Evolutionary conservation across 1,139 yeast genomes (phyloP).

Genomic region (Pneumocystis oryctolagi): DNA sequence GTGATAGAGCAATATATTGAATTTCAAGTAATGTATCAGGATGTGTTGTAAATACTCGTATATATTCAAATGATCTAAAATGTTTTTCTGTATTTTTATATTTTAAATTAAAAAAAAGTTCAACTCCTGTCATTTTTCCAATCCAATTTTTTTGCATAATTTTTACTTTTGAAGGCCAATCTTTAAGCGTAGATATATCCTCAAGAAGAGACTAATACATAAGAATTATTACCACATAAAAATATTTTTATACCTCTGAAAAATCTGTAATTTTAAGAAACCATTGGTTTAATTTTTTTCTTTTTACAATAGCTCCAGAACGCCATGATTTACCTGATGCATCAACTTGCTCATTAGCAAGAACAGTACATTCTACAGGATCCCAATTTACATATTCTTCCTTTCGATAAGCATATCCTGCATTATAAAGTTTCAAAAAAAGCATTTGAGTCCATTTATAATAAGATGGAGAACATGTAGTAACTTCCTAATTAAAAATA

Average conservation of each 20-base stretch:
- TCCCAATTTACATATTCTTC: constrained; percentile 94
- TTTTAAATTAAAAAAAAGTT: constrained; percentile 32
- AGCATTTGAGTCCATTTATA: constrained; percentile 86
- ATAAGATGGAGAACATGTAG: constrained; percentile 79
- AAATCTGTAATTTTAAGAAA: constrained; percentile 74
- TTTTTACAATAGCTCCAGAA: constrained; percentile 88
- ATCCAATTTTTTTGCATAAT: constrained; percentile 91
- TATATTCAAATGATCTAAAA: constrained; percentile 16
- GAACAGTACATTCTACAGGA: constrained; percentile 82
- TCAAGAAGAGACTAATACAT: constrained; percentile 28
- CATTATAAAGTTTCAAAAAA: constrained; percentile 53
- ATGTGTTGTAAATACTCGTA: constrained; percentile 66
- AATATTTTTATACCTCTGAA: constrained; percentile 33
- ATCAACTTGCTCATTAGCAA: constrained; percentile 95
- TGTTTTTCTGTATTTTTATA: background rate
- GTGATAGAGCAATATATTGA: constrained; percentile 65
- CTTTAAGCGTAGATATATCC: constrained; percentile 44
- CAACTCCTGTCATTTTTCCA: constrained; percentile 74
- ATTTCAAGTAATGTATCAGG: constrained; percentile 77
- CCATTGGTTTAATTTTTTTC: constrained; percentile 73
- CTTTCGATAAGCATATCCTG: constrained; percentile 70
- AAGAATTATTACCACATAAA: background rate
- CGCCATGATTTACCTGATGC: constrained; percentile 85
- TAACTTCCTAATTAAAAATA: constrained; percentile 38
- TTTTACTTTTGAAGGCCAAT: constrained; percentile 85